Evolutionary conservation across 495 filamentous ascomycete species (phyloP).

Genomic region (Tuber calosporum): DNA sequence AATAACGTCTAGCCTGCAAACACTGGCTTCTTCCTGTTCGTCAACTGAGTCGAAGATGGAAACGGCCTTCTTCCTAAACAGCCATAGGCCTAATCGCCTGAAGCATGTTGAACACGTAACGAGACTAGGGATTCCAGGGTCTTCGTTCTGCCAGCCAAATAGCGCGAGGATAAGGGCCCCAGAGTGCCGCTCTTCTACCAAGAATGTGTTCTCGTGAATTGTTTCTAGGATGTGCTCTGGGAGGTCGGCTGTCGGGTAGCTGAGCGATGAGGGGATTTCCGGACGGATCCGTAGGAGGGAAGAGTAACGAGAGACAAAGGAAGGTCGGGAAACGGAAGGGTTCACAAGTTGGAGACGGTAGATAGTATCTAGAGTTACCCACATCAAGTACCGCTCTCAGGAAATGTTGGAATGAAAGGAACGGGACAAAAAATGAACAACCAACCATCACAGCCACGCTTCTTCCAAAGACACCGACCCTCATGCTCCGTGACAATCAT

Average conservation of each 20-base stretch:
- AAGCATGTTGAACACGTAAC: constrained; percentile 77
- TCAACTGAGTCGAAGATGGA: constrained; percentile 21
- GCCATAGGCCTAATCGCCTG: constrained; percentile 83
- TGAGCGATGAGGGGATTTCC: constrained; percentile 49
- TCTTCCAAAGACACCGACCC: constrained; percentile 80
- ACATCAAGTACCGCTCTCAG: not conserved
- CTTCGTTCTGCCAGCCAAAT: constrained; percentile 76
- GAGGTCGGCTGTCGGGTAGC: constrained; percentile 48
- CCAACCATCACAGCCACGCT: constrained; percentile 42
- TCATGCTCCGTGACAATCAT: constrained; percentile 69
- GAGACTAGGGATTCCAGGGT: constrained; percentile 60
- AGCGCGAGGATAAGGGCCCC: constrained; percentile 68
- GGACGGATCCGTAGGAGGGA: constrained; percentile 48
- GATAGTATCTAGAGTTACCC: constrained; percentile 45
- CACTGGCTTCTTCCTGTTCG: constrained; percentile 35
- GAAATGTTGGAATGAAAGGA: not conserved
- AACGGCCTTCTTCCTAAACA: constrained; percentile 61
- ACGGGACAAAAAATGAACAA: not conserved
- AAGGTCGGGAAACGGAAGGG: constrained; percentile 46
- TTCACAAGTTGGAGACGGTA: constrained; percentile 49
- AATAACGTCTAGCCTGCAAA: constrained; percentile 37
- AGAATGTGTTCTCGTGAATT: constrained; percentile 2
- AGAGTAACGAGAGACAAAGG: constrained; percentile 44
- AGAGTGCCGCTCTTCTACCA: constrained; percentile 15
- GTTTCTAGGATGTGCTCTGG: constrained; percentile 10